phyloP scores from a whole-genome alignment of 2,329 filamentous ascomycete genomes.

The Nakataea oryzae region DNA sequence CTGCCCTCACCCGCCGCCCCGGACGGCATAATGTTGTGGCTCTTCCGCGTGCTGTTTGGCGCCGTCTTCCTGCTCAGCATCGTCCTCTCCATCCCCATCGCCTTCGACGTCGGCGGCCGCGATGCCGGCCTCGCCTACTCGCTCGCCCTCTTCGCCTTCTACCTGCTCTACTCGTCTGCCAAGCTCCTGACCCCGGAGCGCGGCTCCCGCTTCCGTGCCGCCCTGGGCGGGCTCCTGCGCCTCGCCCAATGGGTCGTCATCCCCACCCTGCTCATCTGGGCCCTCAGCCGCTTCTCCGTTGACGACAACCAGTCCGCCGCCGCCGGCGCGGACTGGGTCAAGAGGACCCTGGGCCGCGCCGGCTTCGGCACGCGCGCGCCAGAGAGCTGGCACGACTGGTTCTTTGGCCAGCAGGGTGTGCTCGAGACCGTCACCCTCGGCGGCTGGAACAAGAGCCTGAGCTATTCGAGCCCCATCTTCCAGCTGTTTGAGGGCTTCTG shows the following conservation, averaged over 20 bases:
- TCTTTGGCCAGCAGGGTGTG: conserved; percentile 78
- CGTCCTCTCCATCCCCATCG: conserved; percentile 89
- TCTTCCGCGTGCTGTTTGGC: conserved; percentile 71
- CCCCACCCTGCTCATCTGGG: conserved; percentile 84
- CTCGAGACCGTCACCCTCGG: conserved; percentile 73
- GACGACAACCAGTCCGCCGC: conserved; percentile 67
- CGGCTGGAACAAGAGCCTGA: conserved; percentile 77
- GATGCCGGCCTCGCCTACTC: conserved; percentile 93
- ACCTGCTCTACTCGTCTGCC: conserved; percentile 75
- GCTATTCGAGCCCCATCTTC: conserved; percentile 89
- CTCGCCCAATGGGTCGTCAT: conserved; percentile 80
- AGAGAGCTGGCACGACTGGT: conserved; percentile 67
- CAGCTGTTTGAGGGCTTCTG: conserved; percentile 95
- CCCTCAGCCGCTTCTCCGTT: conserved; percentile 87
- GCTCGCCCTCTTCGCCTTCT: conserved; percentile 78
- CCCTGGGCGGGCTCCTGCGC: conserved; percentile 58
- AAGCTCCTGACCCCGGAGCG: conserved; percentile 71
- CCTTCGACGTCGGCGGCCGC: conserved; percentile 94
- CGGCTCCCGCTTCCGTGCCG: conserved; percentile 60
- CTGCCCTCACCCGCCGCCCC: not conserved
- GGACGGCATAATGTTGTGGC: conserved; percentile 56
- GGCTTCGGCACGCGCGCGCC: conserved; percentile 25
- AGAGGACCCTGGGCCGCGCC: conserved; percentile 7
- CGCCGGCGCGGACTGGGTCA: conserved; percentile 45
- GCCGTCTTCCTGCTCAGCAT: conserved; percentile 82